Conservation (phyloP, 441 rosid species). For the Kokia cookei region DNA sequence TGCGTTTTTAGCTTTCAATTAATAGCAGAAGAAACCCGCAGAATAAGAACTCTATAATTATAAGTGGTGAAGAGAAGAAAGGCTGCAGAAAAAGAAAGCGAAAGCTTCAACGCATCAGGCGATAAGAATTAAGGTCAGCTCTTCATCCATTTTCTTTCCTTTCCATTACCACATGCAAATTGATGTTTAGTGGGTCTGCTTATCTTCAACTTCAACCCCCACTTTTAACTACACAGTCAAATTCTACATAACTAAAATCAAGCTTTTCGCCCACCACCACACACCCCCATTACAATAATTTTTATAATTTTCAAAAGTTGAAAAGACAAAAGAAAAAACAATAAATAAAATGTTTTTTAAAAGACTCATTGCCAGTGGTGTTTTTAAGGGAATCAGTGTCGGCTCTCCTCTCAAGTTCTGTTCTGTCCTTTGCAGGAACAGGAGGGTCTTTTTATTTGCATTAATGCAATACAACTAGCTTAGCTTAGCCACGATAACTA, state of each 20-base stretch:
- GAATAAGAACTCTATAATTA: background rate
- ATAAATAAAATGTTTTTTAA: background rate
- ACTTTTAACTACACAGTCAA: background rate
- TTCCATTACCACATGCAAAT: background rate
- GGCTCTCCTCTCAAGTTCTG: conserved; percentile 46
- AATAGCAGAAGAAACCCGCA: background rate
- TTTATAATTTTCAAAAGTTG: background rate
- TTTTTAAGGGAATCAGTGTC: conserved; percentile 40
- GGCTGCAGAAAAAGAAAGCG: background rate
- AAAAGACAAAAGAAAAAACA: background rate
- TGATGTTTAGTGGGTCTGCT: background rate
- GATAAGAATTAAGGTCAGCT: background rate
- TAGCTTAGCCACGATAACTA: background rate
- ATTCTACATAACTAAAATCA: background rate
- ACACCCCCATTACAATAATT: background rate
- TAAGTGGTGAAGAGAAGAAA: background rate
- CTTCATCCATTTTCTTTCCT: no score
- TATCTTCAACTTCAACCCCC: background rate
- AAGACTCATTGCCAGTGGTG: background rate
- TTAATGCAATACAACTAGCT: background rate
- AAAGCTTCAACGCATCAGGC: background rate
- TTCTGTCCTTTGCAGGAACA: background rate
- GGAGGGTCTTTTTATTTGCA: background rate
- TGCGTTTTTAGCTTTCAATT: no score
- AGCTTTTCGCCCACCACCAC: background rate